Evolutionary conservation across 2,329 filamentous ascomycete genomes (phyloP).

Genomic region (Dissoconium aciculare): DNA sequence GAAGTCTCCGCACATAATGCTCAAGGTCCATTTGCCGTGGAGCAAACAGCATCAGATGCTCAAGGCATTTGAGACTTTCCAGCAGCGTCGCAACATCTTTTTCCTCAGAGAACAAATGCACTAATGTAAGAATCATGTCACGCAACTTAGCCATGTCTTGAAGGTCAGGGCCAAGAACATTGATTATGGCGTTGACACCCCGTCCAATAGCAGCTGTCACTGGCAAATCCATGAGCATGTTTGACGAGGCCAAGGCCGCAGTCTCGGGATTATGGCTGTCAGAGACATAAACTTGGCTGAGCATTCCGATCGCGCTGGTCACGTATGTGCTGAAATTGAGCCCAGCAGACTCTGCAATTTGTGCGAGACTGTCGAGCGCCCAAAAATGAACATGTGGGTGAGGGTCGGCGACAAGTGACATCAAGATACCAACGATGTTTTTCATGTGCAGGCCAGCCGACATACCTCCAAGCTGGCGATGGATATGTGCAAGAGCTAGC

Average conservation of each 20-base stretch:
- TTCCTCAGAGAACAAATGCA: constrained; percentile 59
- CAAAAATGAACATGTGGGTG: constrained; percentile 93
- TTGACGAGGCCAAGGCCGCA: constrained; percentile 66
- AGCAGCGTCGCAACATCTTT: constrained; percentile 57
- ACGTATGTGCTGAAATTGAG: constrained; percentile 85
- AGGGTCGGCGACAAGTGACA: constrained; percentile 90
- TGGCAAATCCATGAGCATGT: constrained; percentile 71
- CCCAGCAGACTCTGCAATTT: constrained; percentile 81
- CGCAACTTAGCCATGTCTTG: constrained; percentile 86
- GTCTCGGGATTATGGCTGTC: constrained; percentile 85
- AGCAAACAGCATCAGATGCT: constrained; percentile 85
- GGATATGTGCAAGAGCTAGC: constrained; percentile 81
- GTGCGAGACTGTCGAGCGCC: constrained; percentile 76
- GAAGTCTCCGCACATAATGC: constrained; percentile 69
- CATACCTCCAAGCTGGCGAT: constrained; percentile 93
- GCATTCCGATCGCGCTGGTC: constrained; percentile 78
- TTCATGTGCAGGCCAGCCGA: constrained; percentile 91
- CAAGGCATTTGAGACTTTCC: constrained; percentile 67
- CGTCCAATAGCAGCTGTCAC: constrained; percentile 71
- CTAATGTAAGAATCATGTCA: constrained; percentile 76
- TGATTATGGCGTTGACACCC: constrained; percentile 89
- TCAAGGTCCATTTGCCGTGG: constrained; percentile 72
- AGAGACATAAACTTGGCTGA: constrained; percentile 80
- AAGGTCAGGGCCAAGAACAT: constrained; percentile 86
- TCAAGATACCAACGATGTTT: constrained; percentile 92